Percentiles rank a stretch among this genome's conserved stretches.
phyloP scores from a whole-genome alignment of 1,284 basidiomycete genomes.

The Ganoderma sp. region DNA sequence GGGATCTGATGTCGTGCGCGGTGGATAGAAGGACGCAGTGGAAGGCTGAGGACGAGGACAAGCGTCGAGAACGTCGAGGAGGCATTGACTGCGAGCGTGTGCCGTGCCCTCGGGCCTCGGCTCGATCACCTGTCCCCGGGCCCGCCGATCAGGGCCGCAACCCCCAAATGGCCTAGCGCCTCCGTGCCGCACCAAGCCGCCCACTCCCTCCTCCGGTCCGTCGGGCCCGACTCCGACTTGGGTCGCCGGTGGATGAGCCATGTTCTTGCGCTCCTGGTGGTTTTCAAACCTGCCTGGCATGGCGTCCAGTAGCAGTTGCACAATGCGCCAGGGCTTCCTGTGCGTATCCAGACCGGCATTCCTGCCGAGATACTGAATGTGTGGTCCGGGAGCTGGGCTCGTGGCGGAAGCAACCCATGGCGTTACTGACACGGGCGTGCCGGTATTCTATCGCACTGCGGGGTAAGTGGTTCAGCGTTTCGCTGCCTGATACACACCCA shows the following conservation, averaged over 20 bases:
- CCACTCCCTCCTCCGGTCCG: not conserved
- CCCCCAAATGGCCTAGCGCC: conserved; percentile 19
- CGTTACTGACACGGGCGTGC: conserved; percentile 5
- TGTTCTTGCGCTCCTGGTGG: not conserved
- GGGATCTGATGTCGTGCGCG: not conserved
- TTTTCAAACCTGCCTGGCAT: not conserved
- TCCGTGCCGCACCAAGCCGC: not conserved
- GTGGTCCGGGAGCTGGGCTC: not conserved
- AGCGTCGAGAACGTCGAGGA: conserved; percentile 7
- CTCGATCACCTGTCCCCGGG: conserved; percentile 17
- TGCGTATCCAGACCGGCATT: not conserved
- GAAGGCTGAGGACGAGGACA: not conserved
- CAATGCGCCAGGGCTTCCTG: not conserved
- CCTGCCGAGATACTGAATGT: not conserved
- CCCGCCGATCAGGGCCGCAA: conserved; percentile 32
- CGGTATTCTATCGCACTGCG: not conserved
- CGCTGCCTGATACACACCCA: not conserved
- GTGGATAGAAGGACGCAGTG: not conserved
- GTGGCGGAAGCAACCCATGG: not conserved
- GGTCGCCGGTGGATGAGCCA: not conserved
- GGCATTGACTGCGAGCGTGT: not conserved
- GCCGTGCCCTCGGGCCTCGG: conserved; percentile 9
- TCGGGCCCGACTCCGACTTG: conserved; percentile 2
- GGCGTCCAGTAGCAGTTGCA: not conserved
- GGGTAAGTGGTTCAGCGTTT: not conserved